phyloP scores from a whole-genome alignment of 2,329 filamentous ascomycete species.

The Colletotrichum tropicale region DNA sequence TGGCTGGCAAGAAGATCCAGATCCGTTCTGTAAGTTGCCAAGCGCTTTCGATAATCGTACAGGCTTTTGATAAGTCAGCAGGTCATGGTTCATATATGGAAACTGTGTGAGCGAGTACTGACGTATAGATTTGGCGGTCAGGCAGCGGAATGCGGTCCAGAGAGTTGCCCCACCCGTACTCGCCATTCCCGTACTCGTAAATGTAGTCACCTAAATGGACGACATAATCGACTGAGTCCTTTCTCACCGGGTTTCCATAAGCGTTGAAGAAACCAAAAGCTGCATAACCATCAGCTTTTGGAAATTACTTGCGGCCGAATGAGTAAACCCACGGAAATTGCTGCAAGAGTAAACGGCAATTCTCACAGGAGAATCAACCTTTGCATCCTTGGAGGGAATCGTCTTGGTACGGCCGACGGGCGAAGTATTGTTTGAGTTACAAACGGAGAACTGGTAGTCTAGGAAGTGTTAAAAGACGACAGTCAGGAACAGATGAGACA shows the following conservation, averaged over 20 bases:
- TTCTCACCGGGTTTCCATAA: conserved; percentile 62
- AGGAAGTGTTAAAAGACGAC: background rate
- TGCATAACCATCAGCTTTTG: background rate
- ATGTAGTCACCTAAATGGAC: conserved; percentile 67
- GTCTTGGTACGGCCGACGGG: conserved; percentile 74
- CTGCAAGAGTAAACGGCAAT: conserved; percentile 75
- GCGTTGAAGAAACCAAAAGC: conserved; percentile 61
- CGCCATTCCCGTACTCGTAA: conserved; percentile 58
- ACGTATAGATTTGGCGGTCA: conserved; percentile 51
- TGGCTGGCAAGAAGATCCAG: conserved; percentile 44
- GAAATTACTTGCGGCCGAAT: background rate
- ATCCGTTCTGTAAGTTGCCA: conserved; percentile 44
- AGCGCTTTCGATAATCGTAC: conserved; percentile 47
- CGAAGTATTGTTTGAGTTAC: conserved; percentile 64
- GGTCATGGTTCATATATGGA: too few relatives aligned
- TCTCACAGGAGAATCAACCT: conserved; percentile 56
- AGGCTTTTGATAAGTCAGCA: conserved; percentile 27
- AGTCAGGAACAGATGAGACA: conserved; percentile 27
- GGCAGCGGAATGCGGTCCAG: conserved; percentile 59
- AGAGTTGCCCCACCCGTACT: conserved; percentile 55
- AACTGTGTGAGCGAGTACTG: conserved; percentile 31
- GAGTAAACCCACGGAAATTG: conserved; percentile 61
- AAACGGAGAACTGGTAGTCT: conserved; percentile 71
- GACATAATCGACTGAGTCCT: conserved; percentile 65
- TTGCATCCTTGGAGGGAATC: conserved; percentile 60